Evolutionary conservation across 345 rosid species (phyloP), one percentile per base, ranked within the genome.

Genomic region (Eucalyptus cloeziana): DNA sequence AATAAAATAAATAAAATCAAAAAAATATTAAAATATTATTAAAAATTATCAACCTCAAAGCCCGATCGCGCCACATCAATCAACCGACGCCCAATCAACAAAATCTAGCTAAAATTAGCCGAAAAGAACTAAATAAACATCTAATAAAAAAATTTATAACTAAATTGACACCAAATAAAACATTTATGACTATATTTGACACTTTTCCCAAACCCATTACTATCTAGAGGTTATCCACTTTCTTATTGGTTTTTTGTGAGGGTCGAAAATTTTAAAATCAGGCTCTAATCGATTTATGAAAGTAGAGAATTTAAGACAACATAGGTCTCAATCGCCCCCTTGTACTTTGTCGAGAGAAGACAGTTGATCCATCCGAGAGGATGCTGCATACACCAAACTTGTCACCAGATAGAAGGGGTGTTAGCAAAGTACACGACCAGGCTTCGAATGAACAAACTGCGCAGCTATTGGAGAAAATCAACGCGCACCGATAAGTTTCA

Each of bases 11-110:
- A 8, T 44, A 44, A 45, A 45, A 44, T 44, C 9, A 8, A 44
- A 8, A 8, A 8, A 44, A 8, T 7, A 17, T 52, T 52, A 52
- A 19, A 52, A 52, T 52, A 52, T 52, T 19, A 52, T 52, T 19
- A 19, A 52, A 52, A 52, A 0, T 19, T 52, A 19, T 52, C 10
- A 7, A 19, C 24, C 2, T 52, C 4, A 17, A 16, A 1, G 0
- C 4, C 4, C 9, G 0, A 51, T 51, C 8, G 0, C 7, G 4
- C 8, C 56, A 51, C 4, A 0, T 17, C 2, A 51, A 0, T 7
- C 21, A 1, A 49, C 1, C 15, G 0, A 3, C 3, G 2, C 54
- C 21, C 9, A 52, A 19, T 52, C 58, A 52, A 19, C 24, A 52
- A 52, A 7, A 52, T 52, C 4, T 4, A 52, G 3, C 58, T 52